These are phyloP conservation scores for Solanum stenotomum DNA, from an alignment of 257 asterid species.

Conservation along the genomic window DNA sequence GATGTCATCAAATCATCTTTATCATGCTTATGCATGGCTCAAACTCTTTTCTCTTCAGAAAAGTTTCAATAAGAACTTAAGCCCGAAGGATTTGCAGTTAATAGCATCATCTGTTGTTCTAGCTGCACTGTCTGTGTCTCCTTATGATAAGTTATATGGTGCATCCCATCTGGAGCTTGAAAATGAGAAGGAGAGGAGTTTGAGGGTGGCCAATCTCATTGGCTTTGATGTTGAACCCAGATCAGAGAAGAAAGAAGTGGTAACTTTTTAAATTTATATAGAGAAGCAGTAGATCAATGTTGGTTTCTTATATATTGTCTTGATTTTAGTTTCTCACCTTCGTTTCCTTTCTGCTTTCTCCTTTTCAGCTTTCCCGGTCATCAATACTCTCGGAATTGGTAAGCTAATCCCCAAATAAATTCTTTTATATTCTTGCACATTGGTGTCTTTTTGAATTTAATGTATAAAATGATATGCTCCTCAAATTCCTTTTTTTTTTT, in stretches of 20 bases:
- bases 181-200: conserved; percentile 17
- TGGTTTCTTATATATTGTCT: not conserved
- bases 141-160: conserved; percentile 7
- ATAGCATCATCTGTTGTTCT: conserved; percentile 39
- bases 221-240: conserved; percentile 25
- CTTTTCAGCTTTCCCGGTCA: conserved; percentile 77
- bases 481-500: no score
- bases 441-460: not conserved
- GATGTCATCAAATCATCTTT: conserved; percentile 27
- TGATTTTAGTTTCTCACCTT: not conserved
- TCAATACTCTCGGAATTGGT: conserved; percentile 68
- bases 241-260: conserved; percentile 26
- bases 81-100: conserved; percentile 29
- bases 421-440: not conserved
- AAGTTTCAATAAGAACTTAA: conserved; percentile 29
- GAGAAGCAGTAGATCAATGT: not conserved
- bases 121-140: conserved; percentile 35
- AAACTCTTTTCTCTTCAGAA: conserved; percentile 35
- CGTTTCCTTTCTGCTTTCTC: not conserved
- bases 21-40: conserved; percentile 34
- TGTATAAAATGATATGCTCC: not conserved
- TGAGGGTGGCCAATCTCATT: conserved; percentile 25
- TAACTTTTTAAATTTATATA: not conserved
- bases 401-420: conserved; percentile 13
- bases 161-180: conserved; percentile 28